Percentiles rank a stretch among this genome's conserved stretches.
Conservation (phyloP, 2,329 filamentous ascomycete species). For the Alternaria sp. region DNA sequence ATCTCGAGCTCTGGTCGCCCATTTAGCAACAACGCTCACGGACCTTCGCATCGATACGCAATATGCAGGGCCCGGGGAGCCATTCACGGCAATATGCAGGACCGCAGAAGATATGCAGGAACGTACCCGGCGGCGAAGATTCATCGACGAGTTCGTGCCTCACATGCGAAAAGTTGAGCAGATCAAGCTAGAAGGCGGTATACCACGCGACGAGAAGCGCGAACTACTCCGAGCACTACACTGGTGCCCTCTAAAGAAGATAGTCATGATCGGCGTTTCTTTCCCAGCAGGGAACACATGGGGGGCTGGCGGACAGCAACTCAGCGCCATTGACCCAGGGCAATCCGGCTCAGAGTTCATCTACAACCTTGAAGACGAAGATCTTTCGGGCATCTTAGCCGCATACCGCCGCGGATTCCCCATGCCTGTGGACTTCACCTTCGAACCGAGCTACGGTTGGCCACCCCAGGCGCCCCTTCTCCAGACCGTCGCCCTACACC, state of each 20-base stretch:
- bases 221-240: constrained; percentile 53
- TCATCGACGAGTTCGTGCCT: constrained; percentile 53
- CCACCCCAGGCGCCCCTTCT: constrained; percentile 47
- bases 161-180: constrained; percentile 50
- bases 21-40: constrained; percentile 48
- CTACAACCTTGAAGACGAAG: constrained; percentile 39
- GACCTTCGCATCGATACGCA: constrained; percentile 53
- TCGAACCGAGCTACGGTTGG: constrained; percentile 52
- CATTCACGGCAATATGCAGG: constrained; percentile 35
- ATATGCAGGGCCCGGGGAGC: constrained; percentile 37
- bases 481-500: constrained; percentile 50
- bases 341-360: constrained; percentile 19
- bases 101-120: constrained; percentile 22
- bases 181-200: constrained; percentile 56
- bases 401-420: constrained; percentile 30
- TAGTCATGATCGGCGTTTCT: constrained; percentile 54
- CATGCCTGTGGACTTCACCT: constrained; percentile 32
- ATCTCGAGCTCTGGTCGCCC: constrained; percentile 43
- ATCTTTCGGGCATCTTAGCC: constrained; percentile 31
- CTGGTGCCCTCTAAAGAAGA: constrained; percentile 50
- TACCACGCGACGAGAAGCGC: constrained; percentile 55
- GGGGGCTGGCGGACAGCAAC: constrained; percentile 45
- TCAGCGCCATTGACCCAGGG: constrained; percentile 38
- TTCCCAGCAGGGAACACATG: constrained; percentile 55
- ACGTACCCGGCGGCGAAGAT: constrained; percentile 40